These are phyloP conservation scores for Parafenestella ontariensis DNA, from an alignment of 2,329 filamentous ascomycete genomes.

Conservation along the genomic window DNA sequence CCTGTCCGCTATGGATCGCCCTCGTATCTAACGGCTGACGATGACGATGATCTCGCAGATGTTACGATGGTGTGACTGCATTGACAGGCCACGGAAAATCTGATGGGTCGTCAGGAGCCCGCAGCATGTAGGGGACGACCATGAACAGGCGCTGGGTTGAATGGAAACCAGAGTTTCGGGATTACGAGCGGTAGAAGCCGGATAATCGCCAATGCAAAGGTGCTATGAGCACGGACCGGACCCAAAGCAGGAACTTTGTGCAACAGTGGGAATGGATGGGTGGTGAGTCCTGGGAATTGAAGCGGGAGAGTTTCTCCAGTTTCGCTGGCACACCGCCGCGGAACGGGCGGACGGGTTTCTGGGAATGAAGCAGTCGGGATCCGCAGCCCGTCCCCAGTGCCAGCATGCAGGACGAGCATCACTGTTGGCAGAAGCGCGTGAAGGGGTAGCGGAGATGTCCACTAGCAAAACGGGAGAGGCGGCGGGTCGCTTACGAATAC, in stretches of 20 bases:
- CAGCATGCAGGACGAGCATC: neutral
- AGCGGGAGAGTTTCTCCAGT: slow-evolving; percentile 1
- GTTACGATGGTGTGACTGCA: slow-evolving; percentile 7
- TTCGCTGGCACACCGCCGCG: slow-evolving; percentile 1
- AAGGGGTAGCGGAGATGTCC: neutral
- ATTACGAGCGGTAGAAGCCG: slow-evolving; percentile 27
- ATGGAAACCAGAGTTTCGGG: slow-evolving; percentile 10
- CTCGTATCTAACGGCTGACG: slow-evolving; percentile 1
- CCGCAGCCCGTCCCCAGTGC: neutral
- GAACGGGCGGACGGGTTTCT: slow-evolving; percentile 8
- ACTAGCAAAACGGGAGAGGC: neutral
- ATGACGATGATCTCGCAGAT: slow-evolving; percentile 10
- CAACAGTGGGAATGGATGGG: neutral
- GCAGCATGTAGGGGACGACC: slow-evolving; percentile 4
- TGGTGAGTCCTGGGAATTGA: neutral
- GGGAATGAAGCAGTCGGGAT: neutral
- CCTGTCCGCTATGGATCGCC: neutral
- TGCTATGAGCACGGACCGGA: slow-evolving; percentile 8
- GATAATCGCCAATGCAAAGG: slow-evolving; percentile 5
- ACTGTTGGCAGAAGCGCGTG: neutral
- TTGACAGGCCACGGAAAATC: slow-evolving; percentile 1
- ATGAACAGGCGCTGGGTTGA: slow-evolving; percentile 5
- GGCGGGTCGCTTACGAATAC: no score
- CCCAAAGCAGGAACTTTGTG: neutral
- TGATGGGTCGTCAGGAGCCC: slow-evolving; percentile 4